Base-by-base conservation (phyloP, 768 basidiomycete genomes). In the Crepidotus variabilis region DNA sequence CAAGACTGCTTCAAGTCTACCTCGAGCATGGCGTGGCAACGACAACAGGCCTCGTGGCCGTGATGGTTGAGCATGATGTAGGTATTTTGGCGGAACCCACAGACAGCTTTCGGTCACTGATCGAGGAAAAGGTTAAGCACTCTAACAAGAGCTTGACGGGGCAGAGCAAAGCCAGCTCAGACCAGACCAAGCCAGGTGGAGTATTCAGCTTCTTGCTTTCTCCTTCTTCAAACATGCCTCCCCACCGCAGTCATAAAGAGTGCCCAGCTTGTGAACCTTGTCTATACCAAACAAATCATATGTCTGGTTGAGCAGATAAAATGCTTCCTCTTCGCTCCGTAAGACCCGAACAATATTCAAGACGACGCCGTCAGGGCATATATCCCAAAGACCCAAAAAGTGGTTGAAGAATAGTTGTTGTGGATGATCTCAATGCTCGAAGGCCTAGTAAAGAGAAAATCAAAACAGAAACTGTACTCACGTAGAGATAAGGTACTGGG, bases 31-130 rank as follows among this genome's bases (percentile, higher is more conserved):
- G 71, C 74, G 69, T 73, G 72, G 70, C 70, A 76, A 71, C 68
- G 60, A 52, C 51, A 20, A 39, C 13, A 62, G 58, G 68, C 75
- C 74, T 74, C 75, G 72, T 76, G 76, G 76, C 69, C 65, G 62
- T 67, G 67, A 64, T 51, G 39, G 39, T 43, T 43, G 39, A 43
- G 39, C 39, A 4, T 43, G 39, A 43, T 43, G 39, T 20, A 14
- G 18, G 39, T 16, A 43, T 43, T 43, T 43, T 43, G 39, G 39
- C 13, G 39, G 39, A 43, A 14, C 39, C 4, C 56, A 56, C 35
- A 49, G 46, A 23, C 47, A 20, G 39, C 39, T 43, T 43, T 43
- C 11, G 39, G 39, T 43, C 39, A 43, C 35, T 47, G 55, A 43
- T 48, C 36, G 24, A 45, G 33, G 46, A 43, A 20, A 11, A 43